These are phyloP conservation scores for Haematococcus sp. DNA, from an alignment of 139 green algal species.

Conservation along the genomic window DNA sequence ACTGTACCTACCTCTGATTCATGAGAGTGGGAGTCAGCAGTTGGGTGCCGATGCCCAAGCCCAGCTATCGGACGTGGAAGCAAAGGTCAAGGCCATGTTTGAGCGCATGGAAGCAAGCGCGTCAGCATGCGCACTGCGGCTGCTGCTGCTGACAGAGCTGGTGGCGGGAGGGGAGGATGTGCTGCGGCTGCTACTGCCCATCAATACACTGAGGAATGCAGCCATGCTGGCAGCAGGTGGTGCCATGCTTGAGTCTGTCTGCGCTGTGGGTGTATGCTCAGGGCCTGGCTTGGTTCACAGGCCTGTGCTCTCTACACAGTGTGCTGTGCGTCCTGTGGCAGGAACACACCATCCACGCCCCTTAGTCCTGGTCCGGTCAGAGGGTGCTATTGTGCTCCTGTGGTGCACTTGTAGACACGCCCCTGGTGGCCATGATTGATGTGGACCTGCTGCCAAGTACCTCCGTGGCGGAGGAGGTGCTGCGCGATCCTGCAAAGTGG, in stretches of 20 bases:
- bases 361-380: too few relatives aligned
- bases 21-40: background rate
- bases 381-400: too few relatives aligned
- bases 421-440: slow-evolving; percentile 48
- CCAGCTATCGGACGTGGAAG: slow-evolving; percentile 10
- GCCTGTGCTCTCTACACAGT: too few relatives aligned
- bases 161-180: slow-evolving; percentile 23
- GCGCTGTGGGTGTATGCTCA: too few relatives aligned
- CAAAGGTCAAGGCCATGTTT: slow-evolving; percentile 18
- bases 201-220: slow-evolving; percentile 51
- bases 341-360: too few relatives aligned
- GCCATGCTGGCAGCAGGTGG: slow-evolving; percentile 34
- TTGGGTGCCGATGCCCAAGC: slow-evolving; percentile 5
- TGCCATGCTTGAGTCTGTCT: too few relatives aligned
- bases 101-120: slow-evolving; percentile 13
- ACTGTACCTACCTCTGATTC: slow-evolving; percentile 38
- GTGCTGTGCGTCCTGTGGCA: too few relatives aligned
- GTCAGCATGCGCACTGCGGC: slow-evolving; percentile 11
- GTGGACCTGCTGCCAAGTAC: slow-evolving; percentile 42
- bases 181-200: slow-evolving; percentile 42
- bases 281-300: too few relatives aligned
- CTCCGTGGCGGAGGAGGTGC: background rate
- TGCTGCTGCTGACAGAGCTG: slow-evolving; percentile 45
- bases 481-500: background rate
- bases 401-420: slow-evolving; percentile 1